Evolutionary conservation across 352 stramenopile species (phyloP), one percentile per base, ranked within the genome.

Genomic region (Thalassiosira mediterranea): DNA sequence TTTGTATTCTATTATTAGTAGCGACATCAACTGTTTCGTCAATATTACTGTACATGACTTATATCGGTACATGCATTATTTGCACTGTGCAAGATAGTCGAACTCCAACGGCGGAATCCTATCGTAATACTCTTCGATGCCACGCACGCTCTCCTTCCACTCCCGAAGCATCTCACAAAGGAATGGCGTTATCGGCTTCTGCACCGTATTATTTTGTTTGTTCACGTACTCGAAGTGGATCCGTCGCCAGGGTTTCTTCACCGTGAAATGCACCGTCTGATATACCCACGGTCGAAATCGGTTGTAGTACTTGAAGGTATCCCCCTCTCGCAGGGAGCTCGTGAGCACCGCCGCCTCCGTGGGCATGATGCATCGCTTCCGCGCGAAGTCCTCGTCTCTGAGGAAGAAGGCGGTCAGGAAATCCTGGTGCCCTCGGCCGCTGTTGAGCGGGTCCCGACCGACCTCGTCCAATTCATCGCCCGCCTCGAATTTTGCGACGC

Each of bases 331-430:
- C 8, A 75, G 42, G 5, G n/a, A 23, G 10, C 65, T 68, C n/a
- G 15, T 61, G 11, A 75, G 47, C 48, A 60, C 42, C 42, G 65
- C 58, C 29, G 65, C 54, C 44, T 75, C 65, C 15, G 65, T 42
- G 21, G 65, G 65, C 52, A 75, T 46, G 21, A 75, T 31, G 44
- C 65, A 75, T 11, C 57, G 37, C 0, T 69, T 37, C 31, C 42
- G 67, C 3, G 25, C 25, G 34, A 34, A 8, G 13, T 53, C n/a
- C 54, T 31, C 42, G 46, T 25, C 1, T 15, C 51, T 59, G n/a
- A 59, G 28, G 47, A 75, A 68, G 19, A 75, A 75, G 11, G 62
- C 34, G n/a, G 62, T 72, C 17, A 72, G 23, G 31, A 69, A 75
- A 4, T 54, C 65, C 48, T 75, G 65, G 26, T 75, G 21, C 38